phyloP scores from a whole-genome alignment of 1,284 basidiomycete genomes.

The Boletus sp. region DNA sequence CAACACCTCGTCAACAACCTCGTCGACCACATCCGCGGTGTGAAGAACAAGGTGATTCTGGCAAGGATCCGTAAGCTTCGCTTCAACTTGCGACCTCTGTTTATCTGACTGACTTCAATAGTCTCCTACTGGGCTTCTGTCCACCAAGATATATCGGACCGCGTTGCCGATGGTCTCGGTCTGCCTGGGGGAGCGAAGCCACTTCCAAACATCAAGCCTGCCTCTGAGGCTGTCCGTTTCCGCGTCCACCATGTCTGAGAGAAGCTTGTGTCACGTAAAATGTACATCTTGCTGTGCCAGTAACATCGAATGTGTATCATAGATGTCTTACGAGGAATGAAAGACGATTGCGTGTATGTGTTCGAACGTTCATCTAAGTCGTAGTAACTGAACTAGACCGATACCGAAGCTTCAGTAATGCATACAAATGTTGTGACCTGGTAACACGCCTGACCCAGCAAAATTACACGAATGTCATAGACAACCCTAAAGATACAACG shows the following conservation, averaged over 20 bases:
- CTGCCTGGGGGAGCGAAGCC: slow-evolving; percentile 50
- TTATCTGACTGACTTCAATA: slow-evolving; percentile 29
- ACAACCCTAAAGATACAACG: slow-evolving; percentile 51
- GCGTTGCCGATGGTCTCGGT: slow-evolving; percentile 72
- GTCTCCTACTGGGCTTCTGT: slow-evolving; percentile 81
- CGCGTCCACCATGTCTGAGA: slow-evolving; percentile 23
- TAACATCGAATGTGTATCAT: slow-evolving; percentile 8
- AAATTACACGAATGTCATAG: neutral
- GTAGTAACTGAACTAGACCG: too few relatives aligned
- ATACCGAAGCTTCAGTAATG: too few relatives aligned
- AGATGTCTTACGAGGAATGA: slow-evolving; percentile 4
- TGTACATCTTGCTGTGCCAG: neutral
- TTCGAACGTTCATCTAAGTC: neutral
- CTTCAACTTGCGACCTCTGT: neutral
- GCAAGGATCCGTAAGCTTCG: slow-evolving; percentile 59
- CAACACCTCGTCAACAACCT: slow-evolving; percentile 76
- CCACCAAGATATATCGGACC: slow-evolving; percentile 65
- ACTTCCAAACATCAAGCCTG: slow-evolving; percentile 56
- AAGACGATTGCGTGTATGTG: neutral
- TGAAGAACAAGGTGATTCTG: slow-evolving; percentile 65
- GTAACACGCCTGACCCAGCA: neutral
- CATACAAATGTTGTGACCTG: neutral
- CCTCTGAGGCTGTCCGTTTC: slow-evolving; percentile 55
- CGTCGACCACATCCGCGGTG: slow-evolving; percentile 65
- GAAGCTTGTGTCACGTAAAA: neutral